Evolutionary conservation across 2,329 filamentous ascomycete genomes (phyloP).

Genomic region (Neofusicoccum cordaticola): DNA sequence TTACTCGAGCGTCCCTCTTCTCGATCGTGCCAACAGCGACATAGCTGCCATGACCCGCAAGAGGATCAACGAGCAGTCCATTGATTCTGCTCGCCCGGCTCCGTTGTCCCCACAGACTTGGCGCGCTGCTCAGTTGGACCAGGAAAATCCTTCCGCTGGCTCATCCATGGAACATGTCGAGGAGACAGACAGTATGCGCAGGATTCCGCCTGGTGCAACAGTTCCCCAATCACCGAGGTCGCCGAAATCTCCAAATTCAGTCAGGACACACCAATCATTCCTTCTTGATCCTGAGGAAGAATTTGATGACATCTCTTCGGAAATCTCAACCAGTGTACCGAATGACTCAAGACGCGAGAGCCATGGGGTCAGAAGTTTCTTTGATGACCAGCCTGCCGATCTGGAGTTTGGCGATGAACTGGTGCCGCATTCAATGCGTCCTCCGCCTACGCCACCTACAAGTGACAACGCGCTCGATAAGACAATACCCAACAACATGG

Average conservation of each 20-base stretch:
- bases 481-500: conserved; percentile 23
- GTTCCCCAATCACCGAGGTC: conserved; percentile 33
- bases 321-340: conserved; percentile 50
- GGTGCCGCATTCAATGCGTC: conserved; percentile 35
- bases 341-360: conserved; percentile 32
- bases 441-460: conserved; percentile 44
- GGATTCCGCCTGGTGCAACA: conserved; percentile 45
- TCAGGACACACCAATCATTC: conserved; percentile 43
- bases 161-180: conserved; percentile 52
- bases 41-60: conserved; percentile 18
- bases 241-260: conserved; percentile 22
- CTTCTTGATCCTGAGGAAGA: conserved; percentile 54
- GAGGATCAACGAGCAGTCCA: not conserved
- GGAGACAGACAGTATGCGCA: conserved; percentile 51
- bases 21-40: conserved; percentile 60
- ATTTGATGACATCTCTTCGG: conserved; percentile 53
- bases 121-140: conserved; percentile 19
- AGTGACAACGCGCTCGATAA: conserved; percentile 28
- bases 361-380: conserved; percentile 47
- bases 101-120: conserved; percentile 25
- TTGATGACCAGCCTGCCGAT: conserved; percentile 45
- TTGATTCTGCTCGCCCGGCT: conserved; percentile 23
- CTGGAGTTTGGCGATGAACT: conserved; percentile 32
- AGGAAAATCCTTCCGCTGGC: conserved; percentile 37
- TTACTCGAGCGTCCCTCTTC: conserved; percentile 72